Evolutionary conservation across 352 stramenopile species (phyloP), one percentile per base, ranked within the genome.

Genomic region (Poterioochromonas sp.): DNA sequence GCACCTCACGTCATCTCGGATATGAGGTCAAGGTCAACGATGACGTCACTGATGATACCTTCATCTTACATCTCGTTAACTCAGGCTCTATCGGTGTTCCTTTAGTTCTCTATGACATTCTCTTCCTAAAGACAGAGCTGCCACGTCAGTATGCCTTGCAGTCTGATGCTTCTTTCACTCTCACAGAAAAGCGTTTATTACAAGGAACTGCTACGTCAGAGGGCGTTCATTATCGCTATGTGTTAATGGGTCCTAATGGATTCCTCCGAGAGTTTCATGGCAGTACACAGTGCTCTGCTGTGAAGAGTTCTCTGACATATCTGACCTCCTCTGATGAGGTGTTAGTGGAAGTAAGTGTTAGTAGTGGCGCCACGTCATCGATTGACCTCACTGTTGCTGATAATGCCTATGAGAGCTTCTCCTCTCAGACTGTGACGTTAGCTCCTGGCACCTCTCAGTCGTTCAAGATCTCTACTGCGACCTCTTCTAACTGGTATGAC

Each of bases 401-500:
- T 32, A 62, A 62, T 62, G 51, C 51, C 8, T 62, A 62, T 62
- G 51, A 22, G 2, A 32, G 12, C 8, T 20, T 51, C 18, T 51
- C 43, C 29, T 62, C 51, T 8, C 51, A 12, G 26, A 62, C 8
- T 32, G 12, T 32, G 2, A 8, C 8, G 12, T 32, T 32, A 32
- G 8, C 51, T 22, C 2, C n/a, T n/a, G n/a, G n/a, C n/a, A n/a
- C n/a, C n/a, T n/a, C n/a, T 12, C 40, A 32, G 26, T 78, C 0
- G 41, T 35, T 20, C 15, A 41, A 69, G 22, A n/a, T 78, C 26
- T n/a, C 35, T 29, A 37, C 35, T 32, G 39, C 22, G 8, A 49
- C 73, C 3, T 58, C 34, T 29, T 2, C 0, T 32, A 78, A 78
- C 43, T 78, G 73, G 73, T 78, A 78, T 70, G 73, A 78, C 43